Evolutionary conservation across 2,329 filamentous ascomycete species (phyloP).

Genomic region (Pseudocercospora eumusae): DNA sequence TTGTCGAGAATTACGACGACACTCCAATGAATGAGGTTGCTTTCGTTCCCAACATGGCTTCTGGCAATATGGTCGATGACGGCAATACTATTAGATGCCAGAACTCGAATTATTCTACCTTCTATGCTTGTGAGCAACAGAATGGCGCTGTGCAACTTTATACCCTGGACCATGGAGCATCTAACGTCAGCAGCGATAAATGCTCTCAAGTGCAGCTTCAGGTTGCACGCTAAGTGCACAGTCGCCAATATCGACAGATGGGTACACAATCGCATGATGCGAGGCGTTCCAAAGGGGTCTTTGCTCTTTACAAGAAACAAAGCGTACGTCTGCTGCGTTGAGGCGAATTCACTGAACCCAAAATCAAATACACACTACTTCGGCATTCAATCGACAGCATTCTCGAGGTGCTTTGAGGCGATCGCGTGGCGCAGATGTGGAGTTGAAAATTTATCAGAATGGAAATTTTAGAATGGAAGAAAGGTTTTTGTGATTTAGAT

Average conservation of each 20-base stretch:
- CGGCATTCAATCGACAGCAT: not conserved
- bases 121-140: not conserved
- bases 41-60: not conserved
- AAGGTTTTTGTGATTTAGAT: not conserved
- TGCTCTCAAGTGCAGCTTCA: not conserved
- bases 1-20: not conserved
- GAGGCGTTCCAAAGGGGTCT: not conserved
- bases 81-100: not conserved
- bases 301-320: not conserved
- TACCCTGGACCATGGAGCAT: not conserved
- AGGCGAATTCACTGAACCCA: constrained; percentile 2
- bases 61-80: not conserved
- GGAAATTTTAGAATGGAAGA: not conserved
- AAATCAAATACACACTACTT: not conserved
- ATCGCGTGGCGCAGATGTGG: not conserved
- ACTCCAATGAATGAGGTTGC: not conserved
- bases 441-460: not conserved
- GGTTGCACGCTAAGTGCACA: not conserved
- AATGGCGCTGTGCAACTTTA: constrained; percentile 1
- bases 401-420: not conserved
- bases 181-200: not conserved
- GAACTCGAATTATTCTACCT: not conserved
- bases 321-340: not conserved
- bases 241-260: not conserved
- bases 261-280: not conserved